Evolutionary conservation across 2,329 filamentous ascomycete species (phyloP).

Genomic region (Calonectria pseudoreteaudii): DNA sequence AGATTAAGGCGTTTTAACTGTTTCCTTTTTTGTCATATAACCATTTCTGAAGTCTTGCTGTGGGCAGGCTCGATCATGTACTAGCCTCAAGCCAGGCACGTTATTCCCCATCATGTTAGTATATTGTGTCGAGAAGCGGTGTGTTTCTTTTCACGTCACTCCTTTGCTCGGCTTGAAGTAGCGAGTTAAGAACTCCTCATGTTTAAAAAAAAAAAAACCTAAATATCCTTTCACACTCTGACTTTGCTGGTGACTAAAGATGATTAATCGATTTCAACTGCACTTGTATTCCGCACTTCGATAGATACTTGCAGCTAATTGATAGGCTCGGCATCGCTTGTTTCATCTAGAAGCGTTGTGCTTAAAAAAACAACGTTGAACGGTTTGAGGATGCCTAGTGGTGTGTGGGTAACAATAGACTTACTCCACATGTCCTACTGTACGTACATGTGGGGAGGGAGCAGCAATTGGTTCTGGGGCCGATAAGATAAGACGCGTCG

Average conservation of each 20-base stretch:
- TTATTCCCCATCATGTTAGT: slow-evolving; percentile 41
- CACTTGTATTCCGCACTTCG: no score
- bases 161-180: slow-evolving; percentile 34
- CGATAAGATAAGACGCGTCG: slow-evolving; percentile 41
- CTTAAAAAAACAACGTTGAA: not conserved
- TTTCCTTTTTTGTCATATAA: slow-evolving; percentile 37
- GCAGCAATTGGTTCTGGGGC: not conserved
- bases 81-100: slow-evolving; percentile 40
- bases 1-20: slow-evolving; percentile 47
- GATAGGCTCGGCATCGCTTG: not conserved
- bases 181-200: slow-evolving; percentile 33
- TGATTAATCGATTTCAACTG: not conserved
- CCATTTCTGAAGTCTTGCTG: slow-evolving; percentile 32
- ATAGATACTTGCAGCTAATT: not conserved
- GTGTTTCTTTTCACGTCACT: slow-evolving; percentile 39
- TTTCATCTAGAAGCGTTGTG: not conserved
- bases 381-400: not conserved
- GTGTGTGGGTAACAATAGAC: not conserved
- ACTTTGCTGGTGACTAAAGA: not conserved
- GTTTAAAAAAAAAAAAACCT: not conserved
- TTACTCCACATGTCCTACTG: not conserved
- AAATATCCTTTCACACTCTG: not conserved
- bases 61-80: slow-evolving; percentile 40
- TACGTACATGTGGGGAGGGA: not conserved
- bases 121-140: slow-evolving; percentile 41